A percentile compares a stretch with the other conserved stretches of the same genome.
These are phyloP conservation scores for Scedosporium boydii DNA, from an alignment of 2,329 filamentous ascomycete genomes.

Conservation along the genomic window DNA sequence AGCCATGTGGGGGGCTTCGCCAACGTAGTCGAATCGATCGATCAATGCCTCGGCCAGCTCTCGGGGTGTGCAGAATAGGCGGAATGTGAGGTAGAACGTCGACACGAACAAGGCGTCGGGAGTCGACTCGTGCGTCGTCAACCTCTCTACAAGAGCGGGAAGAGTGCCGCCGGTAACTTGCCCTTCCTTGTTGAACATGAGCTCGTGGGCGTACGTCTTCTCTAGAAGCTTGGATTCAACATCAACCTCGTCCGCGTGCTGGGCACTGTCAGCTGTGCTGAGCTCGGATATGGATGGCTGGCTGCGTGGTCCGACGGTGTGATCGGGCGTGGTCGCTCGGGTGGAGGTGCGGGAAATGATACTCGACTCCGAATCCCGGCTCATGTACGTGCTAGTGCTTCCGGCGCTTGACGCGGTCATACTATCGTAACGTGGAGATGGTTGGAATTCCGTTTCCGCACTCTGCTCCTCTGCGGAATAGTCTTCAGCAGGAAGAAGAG, in stretches of 20 bases:
- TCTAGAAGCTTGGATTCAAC: conserved; percentile 78
- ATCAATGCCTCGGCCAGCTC: conserved; percentile 77
- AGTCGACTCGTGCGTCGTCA: conserved; percentile 87
- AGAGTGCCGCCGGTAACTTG: conserved; percentile 90
- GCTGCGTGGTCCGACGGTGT: conserved; percentile 40
- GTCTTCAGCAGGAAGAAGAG: conserved; percentile 35
- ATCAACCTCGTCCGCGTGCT: conserved; percentile 63
- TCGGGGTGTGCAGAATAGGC: conserved; percentile 75
- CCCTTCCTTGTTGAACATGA: conserved; percentile 89
- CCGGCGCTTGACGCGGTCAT: conserved; percentile 67
- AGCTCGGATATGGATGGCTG: conserved; percentile 59
- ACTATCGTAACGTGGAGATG: conserved; percentile 53
- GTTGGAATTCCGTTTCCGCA: conserved; percentile 40
- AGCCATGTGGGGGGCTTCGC: conserved; percentile 63
- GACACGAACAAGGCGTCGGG: conserved; percentile 88
- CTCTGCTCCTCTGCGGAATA: conserved; percentile 36
- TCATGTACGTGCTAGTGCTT: conserved; percentile 69
- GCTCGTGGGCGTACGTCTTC: conserved; percentile 82
- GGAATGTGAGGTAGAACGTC: conserved; percentile 93
- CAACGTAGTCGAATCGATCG: conserved; percentile 86
- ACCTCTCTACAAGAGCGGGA: conserved; percentile 81
- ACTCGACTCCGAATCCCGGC: conserved; percentile 73
- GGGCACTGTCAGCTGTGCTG: conserved; percentile 51
- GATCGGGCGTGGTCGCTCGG: conserved; percentile 77
- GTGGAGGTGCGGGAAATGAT: conserved; percentile 76